Conservation (phyloP, 768 basidiomycete genomes). For the Kwoniella bestiolae region DNA sequence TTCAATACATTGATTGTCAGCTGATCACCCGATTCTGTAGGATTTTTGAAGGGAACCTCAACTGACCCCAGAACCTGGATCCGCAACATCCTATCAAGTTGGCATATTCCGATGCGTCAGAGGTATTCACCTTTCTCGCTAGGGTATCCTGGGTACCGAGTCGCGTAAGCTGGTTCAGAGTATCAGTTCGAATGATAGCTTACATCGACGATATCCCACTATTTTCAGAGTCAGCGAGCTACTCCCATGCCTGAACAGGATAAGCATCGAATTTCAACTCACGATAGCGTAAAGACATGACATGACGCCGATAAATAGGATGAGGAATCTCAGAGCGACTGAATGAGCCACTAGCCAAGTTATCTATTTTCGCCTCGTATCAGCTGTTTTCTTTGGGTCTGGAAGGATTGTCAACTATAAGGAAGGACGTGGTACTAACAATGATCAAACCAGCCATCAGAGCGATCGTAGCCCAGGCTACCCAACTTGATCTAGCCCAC, state of each 20-base stretch:
- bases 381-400: too few species aligned
- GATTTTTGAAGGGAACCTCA: not conserved
- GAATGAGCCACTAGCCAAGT: conserved; percentile 52
- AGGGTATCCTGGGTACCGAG: conserved; percentile 46
- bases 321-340: conserved; percentile 53
- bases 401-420: too few species aligned
- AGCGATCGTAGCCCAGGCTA: conserved; percentile 52
- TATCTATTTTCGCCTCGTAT: conserved; percentile 27
- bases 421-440: conserved; percentile 32
- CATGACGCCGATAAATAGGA: conserved; percentile 58
- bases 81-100: conserved; percentile 56
- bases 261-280: conserved; percentile 11
- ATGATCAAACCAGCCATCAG: conserved; percentile 50
- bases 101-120: conserved; percentile 57
- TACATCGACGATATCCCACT: conserved; percentile 58
- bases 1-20: not conserved
- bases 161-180: not conserved
- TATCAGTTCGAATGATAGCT: conserved; percentile 6
- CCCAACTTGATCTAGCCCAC: conserved; percentile 55
- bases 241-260: too few species aligned
- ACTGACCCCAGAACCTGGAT: conserved; percentile 56
- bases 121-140: conserved; percentile 56
- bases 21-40: not conserved
- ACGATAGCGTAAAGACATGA: conserved; percentile 56
- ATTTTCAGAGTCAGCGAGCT: too few species aligned